phyloP scores from a whole-genome alignment of 352 stramenopile genomes.

The Phytophthora chlamydospora region DNA sequence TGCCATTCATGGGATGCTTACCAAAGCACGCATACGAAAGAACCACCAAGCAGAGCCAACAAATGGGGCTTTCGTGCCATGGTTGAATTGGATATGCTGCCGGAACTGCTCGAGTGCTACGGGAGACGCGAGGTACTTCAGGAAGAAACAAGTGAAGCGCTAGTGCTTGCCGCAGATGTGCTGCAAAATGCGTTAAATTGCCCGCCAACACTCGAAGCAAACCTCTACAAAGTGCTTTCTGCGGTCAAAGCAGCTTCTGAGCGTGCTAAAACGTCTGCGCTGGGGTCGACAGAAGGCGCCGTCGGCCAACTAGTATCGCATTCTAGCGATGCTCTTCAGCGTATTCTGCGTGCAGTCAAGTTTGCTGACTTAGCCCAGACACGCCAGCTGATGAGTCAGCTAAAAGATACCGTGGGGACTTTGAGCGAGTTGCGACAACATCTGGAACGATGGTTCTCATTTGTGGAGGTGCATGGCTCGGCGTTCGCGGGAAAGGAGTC shows the following conservation, averaged over 20 bases:
- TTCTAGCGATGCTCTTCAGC: constrained; percentile 34
- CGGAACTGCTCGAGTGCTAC: constrained; percentile 44
- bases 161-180: constrained; percentile 39
- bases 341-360: constrained; percentile 38
- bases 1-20: constrained; percentile 43
- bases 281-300: not conserved
- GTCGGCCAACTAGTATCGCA: constrained; percentile 35
- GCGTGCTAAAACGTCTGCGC: constrained; percentile 1
- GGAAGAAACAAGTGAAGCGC: constrained; percentile 31
- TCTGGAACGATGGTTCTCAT: constrained; percentile 46
- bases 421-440: constrained; percentile 43
- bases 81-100: constrained; percentile 36
- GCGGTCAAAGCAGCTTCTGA: constrained; percentile 32
- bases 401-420: constrained; percentile 27
- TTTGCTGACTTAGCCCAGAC: constrained; percentile 32
- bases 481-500: constrained; percentile 48
- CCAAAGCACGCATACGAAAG: constrained; percentile 39
- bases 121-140: constrained; percentile 22
- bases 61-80: constrained; percentile 42
- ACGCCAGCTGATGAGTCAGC: constrained; percentile 22
- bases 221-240: constrained; percentile 42
- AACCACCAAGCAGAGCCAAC: constrained; percentile 22
- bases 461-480: constrained; percentile 35
- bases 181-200: constrained; percentile 46
- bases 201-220: constrained; percentile 34